Evolutionary conservation across 164 flowering plant species (phyloP), one percentile per base, ranked within the genome.

Genomic region (Umbilicus rupestris): DNA sequence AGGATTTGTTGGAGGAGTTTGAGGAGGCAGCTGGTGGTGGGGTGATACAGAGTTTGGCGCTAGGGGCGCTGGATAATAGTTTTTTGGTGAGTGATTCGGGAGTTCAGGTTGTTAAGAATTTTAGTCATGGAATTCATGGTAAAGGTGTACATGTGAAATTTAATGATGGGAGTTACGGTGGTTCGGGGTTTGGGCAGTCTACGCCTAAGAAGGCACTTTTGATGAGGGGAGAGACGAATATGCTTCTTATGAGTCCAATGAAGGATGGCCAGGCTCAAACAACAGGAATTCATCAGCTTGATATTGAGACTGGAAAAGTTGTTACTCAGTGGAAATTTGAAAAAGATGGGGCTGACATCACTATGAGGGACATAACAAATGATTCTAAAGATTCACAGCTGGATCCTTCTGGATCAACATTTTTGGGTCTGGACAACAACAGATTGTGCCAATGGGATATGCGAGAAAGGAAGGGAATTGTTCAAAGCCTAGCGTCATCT

Each of bases 401-500:
- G 74, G 84, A 81, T 67, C 84, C 84, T 20, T 79, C 84, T 3
- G 78, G 71, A 15, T 77, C 79, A 11, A 79, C 80, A 0, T 81
- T 81, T 69, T 55, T 81, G 74, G 84, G 84, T 4, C 64, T 81
- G 76, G 84, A 79, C 67, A 80, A 75, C 44, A 81, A 74, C 65
- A 77, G 84, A 69, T 63, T 81, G 64, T 81, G 84, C 24, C 79
- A 75, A 39, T 81, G 84, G 84, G 82, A 79, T 71, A 81, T 79
- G 82, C 70, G 84, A 8, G 84, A 79, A 31, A 67, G 69, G 72
- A 68, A 52, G 46, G 84, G 84, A 33, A 73, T 81, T 37, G 84
- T 79, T 57, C 79, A 77, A 77, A 72, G 71, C 22, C 69, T 81
- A 30, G 76, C 74, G 0, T 47, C 47, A 6, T 60, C 75, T 45